These are phyloP conservation scores for Irpex lacteus DNA, from an alignment of 1,284 basidiomycete species.

Conservation along the genomic window DNA sequence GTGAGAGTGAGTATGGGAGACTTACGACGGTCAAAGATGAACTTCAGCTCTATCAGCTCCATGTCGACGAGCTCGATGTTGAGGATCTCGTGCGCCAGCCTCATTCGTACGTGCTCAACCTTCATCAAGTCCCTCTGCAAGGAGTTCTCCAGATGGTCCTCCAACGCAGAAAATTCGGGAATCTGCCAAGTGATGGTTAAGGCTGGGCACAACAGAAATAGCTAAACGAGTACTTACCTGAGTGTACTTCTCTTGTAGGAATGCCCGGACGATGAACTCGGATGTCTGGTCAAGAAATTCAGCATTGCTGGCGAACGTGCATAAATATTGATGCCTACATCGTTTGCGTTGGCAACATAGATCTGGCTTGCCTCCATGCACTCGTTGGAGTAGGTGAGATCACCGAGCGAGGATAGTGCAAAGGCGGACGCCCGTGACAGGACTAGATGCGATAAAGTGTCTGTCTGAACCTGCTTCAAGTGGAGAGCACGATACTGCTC, in stretches of 20 bases:
- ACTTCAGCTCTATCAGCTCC: slow-evolving; percentile 81
- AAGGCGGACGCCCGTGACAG: slow-evolving; percentile 77
- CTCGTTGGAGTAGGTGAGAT: slow-evolving; percentile 68
- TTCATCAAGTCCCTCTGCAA: slow-evolving; percentile 76
- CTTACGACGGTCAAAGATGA: slow-evolving; percentile 76
- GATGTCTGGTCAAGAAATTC: slow-evolving; percentile 50
- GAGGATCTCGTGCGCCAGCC: slow-evolving; percentile 70
- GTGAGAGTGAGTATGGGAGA: slow-evolving; percentile 10
- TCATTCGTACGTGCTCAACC: slow-evolving; percentile 80
- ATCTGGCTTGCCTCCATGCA: slow-evolving; percentile 77
- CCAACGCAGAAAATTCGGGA: slow-evolving; percentile 76
- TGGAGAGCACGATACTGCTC: slow-evolving; percentile 76
- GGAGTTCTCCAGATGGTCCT: slow-evolving; percentile 76
- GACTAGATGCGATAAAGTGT: slow-evolving; percentile 80
- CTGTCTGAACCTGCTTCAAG: slow-evolving; percentile 81
- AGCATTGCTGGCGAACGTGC: slow-evolving; percentile 8
- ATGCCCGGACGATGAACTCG: slow-evolving; percentile 76
- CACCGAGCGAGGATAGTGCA: slow-evolving; percentile 68
- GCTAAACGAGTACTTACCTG: slow-evolving; percentile 52
- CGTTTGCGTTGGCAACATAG: slow-evolving; percentile 72
- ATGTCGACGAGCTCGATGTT: slow-evolving; percentile 68
- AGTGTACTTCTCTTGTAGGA: slow-evolving; percentile 74
- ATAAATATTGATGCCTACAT: slow-evolving; percentile 40
- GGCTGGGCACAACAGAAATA: too few species aligned
- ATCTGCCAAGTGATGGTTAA: slow-evolving; percentile 46